Evolutionary conservation across 2,329 filamentous ascomycete genomes (phyloP), one percentile per base, ranked within the genome.

Genomic region (Spiromastix sp.): DNA sequence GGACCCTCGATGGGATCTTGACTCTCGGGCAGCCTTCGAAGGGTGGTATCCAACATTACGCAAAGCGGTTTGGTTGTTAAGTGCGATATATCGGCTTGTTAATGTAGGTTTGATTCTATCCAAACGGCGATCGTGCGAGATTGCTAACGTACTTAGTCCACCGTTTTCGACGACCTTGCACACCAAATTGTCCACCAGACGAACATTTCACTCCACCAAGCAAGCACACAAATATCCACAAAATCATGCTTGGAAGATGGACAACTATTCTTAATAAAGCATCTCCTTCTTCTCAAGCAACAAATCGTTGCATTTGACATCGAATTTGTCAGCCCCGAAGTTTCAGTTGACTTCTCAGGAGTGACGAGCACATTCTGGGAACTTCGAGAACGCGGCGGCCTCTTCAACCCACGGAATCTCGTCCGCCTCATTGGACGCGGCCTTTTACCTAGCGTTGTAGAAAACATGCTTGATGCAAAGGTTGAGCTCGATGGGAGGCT

Each of bases 261-360:
- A 0, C 83, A 94, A 47, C 71, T 98, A 4, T 98, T 98, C 60
- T 79, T 95, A 51, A 80, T 98, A 49, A 91, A 89, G 48, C 94
- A 98, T 55, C 72, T 98, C 2, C 79, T 98, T 32, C 80, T 95
- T 32, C 74, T 98, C 34, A 96, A 96, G 60, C 93, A 95, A 54
- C 85, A 95, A 55, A 82, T 98, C 34, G 79, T 98, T 17, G 87
- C 87, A 7, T 86, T 98, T 42, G 91, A 98, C 61, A 95, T 98
- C 46, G 87, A 81, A 52, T 81, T 72, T 48, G 72, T 79, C 13
- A 71, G 73, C 2, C 75, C 77, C 3, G 77, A 81, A 42, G 64
- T 80, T 31, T 70, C 71, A 10, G 70, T 81, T 52, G 77, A 81
- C 56, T 79, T 81, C 53, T 76, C 74, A n/a, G 70, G 67, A 32